phyloP scores from a whole-genome alignment of 2,329 filamentous ascomycete genomes.

The Amesomyces nigricolor region DNA sequence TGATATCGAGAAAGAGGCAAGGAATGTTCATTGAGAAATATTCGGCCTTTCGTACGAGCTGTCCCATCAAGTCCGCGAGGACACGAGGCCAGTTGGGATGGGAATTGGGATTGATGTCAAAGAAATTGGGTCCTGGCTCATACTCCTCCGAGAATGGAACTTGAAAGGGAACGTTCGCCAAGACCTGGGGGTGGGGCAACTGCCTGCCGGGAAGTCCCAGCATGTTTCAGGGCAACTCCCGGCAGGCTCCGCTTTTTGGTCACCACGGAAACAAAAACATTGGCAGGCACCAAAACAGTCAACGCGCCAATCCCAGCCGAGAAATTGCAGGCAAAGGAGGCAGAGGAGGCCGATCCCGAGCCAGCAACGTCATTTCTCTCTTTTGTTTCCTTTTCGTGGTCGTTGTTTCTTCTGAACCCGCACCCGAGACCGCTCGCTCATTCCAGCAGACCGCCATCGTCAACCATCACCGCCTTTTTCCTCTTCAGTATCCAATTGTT shows the following conservation, averaged over 20 bases:
- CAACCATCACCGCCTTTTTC: neutral
- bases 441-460: conserved; percentile 1
- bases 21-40: too few species aligned
- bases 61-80: too few species aligned
- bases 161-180: neutral
- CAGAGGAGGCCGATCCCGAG: neutral
- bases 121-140: too few species aligned
- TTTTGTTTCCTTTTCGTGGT: conserved; percentile 2
- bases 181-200: neutral
- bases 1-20: too few species aligned
- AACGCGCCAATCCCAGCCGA: conserved; percentile 18
- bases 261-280: conserved; percentile 21
- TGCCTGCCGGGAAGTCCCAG: neutral
- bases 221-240: neutral
- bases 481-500: conserved; percentile 15
- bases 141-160: neutral
- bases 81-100: too few species aligned
- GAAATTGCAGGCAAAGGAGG: conserved; percentile 13
- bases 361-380: conserved; percentile 24
- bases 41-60: too few species aligned
- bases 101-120: too few species aligned
- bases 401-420: conserved; percentile 3
- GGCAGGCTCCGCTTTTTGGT: conserved; percentile 7
- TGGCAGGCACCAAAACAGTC: conserved; percentile 21
- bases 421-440: neutral